Evolutionary conservation across 345 rosid species (phyloP), one percentile per base, ranked within the genome.

Genomic region (Camelina hispida): DNA sequence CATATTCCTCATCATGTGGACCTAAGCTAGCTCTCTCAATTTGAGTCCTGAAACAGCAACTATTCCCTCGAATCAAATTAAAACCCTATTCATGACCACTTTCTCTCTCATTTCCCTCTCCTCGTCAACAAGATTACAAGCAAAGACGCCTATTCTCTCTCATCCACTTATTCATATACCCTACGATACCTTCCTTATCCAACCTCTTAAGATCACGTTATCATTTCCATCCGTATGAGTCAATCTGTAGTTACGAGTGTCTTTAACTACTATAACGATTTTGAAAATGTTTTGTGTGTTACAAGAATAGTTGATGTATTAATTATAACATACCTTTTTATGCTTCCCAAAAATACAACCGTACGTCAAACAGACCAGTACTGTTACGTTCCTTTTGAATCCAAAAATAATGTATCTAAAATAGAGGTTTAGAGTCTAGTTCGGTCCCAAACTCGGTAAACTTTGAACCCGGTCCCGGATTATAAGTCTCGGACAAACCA

Each of bases 1-100:
- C 28, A 44, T 16, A 69, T 62, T 76, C 74, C 52, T 68, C 70
- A 44, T 62, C 63, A n/a, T 53, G 74, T 76, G 79, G 79, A 69
- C 79, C 79, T 34, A n/a, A 34, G 37, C 37, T 34, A 34, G 37
- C 37, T 34, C 37, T 62, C 64, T 61, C 23, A 53, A 15, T 53
- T 32, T 34, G 65, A 69, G 79, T 69, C 58, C 79, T 76, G 79
- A 76, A 53, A 76, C 75, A 76, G 59, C 69, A 76, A 76, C 70
- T 76, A 52, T 69, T 61, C 74, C 6, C 34, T 76, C 65, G 59
- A 69, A 69, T 62, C 65, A 51, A 38, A 17, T 9, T 59, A 23
- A 68, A 76, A 69, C 64, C 70, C 69, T 68, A 61, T 76, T 76
- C 79, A 68, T 43, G 37, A 34, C 9, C 63, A 32, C 42, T 68